phyloP scores from a whole-genome alignment of 2,329 filamentous ascomycete species.

The Penicillium glabrum region DNA sequence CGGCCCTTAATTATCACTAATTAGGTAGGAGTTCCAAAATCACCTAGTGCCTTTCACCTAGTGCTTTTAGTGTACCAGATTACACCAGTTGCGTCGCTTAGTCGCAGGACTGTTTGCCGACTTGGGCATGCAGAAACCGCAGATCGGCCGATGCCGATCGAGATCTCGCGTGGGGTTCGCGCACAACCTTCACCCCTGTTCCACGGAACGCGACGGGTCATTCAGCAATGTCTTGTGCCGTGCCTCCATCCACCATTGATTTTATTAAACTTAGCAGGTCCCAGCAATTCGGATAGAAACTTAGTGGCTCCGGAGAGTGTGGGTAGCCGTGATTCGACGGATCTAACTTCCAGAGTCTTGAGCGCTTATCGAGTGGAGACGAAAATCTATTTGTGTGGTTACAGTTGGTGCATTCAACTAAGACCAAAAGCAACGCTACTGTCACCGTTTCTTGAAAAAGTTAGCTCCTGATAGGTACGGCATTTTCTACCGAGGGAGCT shows the following conservation, averaged over 20 bases:
- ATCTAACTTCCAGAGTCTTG: constrained; percentile 4
- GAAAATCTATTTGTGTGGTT: background rate
- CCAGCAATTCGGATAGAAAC: background rate
- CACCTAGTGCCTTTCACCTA: background rate
- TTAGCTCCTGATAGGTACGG: background rate
- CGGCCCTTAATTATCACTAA: background rate
- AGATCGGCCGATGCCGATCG: constrained; percentile 15
- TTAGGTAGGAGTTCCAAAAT: background rate
- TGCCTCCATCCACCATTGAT: background rate
- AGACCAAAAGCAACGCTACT: too few species aligned
- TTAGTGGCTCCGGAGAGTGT: too few species aligned
- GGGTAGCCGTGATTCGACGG: background rate
- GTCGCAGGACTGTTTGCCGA: background rate
- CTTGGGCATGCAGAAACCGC: constrained; percentile 4
- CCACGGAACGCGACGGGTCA: background rate
- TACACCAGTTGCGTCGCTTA: background rate
- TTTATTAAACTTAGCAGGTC: background rate
- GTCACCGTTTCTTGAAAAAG: too few species aligned
- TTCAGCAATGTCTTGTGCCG: background rate
- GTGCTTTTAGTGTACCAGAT: background rate
- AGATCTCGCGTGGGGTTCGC: constrained; percentile 14
- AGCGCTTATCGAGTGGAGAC: constrained; percentile 9
- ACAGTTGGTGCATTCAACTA: too few species aligned
- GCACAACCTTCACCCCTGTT: constrained; percentile 4
- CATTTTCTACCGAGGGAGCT: background rate